Evolutionary conservation across 1,284 basidiomycete species (phyloP), one percentile per base, ranked within the genome.

Genomic region (Trametes pubescens): DNA sequence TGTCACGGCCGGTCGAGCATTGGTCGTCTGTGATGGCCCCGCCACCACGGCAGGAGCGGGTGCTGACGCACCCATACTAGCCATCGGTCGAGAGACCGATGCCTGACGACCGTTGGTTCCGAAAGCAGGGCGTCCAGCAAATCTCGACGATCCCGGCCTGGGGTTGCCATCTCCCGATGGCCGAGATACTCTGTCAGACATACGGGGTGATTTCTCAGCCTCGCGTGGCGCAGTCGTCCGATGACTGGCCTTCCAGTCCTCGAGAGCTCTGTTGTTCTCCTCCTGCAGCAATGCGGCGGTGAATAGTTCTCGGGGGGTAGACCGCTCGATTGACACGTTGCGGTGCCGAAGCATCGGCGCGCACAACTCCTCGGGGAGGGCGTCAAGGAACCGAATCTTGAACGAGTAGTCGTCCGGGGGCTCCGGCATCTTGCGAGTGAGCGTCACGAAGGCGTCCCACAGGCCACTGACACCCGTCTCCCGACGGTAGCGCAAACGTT

Each of bases 361-460:
- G 24, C 24, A 37, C 21, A 64, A 35, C 4, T 59, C 52, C 13
- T 54, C 46, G 1, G 62, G 63, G 0, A 61, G 43, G 22, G 58
- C 59, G 7, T 57, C 49, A 9, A 52, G 38, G 26, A 65, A 61
- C 11, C 52, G 38, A n/a, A 10, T n/a, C 11, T 56, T 52, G 55
- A 65, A 65, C 32, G 63, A 53, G 37, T 61, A 65, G 43, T 60
- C 58, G 18, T 65, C 63, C 13, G 63, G 63, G 18, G 16, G 43
- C 6, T 52, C 35, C n/a, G 59, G 59, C 63, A 65, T 65, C 18
- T 59, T 49, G 1, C 35, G 11, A 9, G 63, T 44, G 21, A 38
- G 52, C 9, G 43, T 29, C 2, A 35, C 43, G 9, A 61, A 18
- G 16, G 32, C n/a, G 26, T 64, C 62, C 57, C 57, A 59, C 14